Evolutionary conservation across 1,284 basidiomycete species (phyloP).

Genomic region (Ganoderma boninense): DNA sequence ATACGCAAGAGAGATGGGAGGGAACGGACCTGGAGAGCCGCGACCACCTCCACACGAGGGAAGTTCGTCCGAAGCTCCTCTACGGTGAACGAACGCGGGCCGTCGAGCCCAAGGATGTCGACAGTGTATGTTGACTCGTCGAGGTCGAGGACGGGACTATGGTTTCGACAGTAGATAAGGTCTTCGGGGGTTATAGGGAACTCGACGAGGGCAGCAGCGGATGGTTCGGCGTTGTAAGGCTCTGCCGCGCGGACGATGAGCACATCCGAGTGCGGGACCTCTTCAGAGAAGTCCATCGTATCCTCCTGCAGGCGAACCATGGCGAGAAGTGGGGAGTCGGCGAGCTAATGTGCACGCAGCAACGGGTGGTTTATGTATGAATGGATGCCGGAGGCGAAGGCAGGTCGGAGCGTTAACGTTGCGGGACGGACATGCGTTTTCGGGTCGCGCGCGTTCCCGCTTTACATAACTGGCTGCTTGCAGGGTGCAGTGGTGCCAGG

Average conservation of each 20-base stretch:
- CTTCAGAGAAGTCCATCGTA: conserved; percentile 53
- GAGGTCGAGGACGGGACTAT: conserved; percentile 63
- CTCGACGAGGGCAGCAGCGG: conserved; percentile 58
- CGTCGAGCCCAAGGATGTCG: conserved; percentile 48
- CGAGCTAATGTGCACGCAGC: background rate
- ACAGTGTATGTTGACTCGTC: conserved; percentile 54
- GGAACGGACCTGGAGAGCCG: conserved; percentile 62
- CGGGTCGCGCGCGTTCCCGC: conserved; percentile 17
- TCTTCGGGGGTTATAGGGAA: conserved; percentile 64
- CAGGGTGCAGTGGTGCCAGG: conserved; percentile 23
- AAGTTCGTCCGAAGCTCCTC: conserved; percentile 53
- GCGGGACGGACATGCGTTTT: conserved; percentile 21
- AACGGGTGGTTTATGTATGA: background rate
- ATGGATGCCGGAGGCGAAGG: background rate
- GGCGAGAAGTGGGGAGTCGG: background rate
- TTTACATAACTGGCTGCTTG: conserved; percentile 28
- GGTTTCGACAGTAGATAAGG: conserved; percentile 68
- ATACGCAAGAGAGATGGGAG: background rate
- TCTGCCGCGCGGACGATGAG: conserved; percentile 54
- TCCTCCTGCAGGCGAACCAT: background rate
- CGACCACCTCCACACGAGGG: conserved; percentile 55
- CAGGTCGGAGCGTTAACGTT: background rate
- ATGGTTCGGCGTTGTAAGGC: conserved; percentile 69
- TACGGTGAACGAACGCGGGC: conserved; percentile 46
- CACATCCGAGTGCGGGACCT: conserved; percentile 50